phyloP scores from a whole-genome alignment of 2,329 filamentous ascomycete species.

The Arachnopeziza araneosa region DNA sequence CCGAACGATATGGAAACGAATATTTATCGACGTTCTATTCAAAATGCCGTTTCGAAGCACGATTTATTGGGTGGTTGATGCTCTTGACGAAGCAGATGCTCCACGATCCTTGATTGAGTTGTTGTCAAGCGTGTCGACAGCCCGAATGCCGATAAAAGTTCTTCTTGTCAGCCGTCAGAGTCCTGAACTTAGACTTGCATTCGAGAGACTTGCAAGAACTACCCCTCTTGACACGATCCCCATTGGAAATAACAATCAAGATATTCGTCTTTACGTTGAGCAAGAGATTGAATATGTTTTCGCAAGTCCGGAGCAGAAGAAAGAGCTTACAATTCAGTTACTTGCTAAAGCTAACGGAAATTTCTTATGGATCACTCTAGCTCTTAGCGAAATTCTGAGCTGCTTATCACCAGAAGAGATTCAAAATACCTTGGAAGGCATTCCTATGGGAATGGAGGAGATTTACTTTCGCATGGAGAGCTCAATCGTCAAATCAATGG shows the following conservation, averaged over 20 bases:
- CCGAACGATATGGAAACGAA: conserved; percentile 3
- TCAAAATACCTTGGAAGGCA: conserved; percentile 14
- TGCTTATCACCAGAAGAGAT: conserved; percentile 7
- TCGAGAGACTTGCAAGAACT: not conserved
- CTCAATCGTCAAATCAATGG: not conserved
- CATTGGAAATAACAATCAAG: not conserved
- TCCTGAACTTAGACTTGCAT: not conserved
- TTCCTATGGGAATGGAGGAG: conserved; percentile 26
- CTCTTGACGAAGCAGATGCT: conserved; percentile 5
- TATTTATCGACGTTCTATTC: conserved; percentile 1
- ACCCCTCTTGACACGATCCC: not conserved
- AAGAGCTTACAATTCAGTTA: conserved; percentile 1
- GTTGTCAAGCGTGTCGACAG: not conserved
- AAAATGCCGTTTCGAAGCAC: not conserved
- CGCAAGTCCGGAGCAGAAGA: not conserved
- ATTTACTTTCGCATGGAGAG: conserved; percentile 28
- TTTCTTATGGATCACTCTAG: conserved; percentile 8
- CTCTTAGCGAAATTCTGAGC: not conserved
- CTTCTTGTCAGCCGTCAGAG: not conserved
- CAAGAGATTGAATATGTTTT: not conserved
- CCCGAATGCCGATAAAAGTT: not conserved
- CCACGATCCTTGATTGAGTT: conserved; percentile 1
- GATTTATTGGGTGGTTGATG: conserved; percentile 9
- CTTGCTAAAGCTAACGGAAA: conserved; percentile 2
- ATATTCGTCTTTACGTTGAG: conserved; percentile 4